A percentile compares a stretch with the other conserved stretches of the same genome.
phyloP scores from a whole-genome alignment of 306 rosid species.

The Sechiopsis laciniata region DNA sequence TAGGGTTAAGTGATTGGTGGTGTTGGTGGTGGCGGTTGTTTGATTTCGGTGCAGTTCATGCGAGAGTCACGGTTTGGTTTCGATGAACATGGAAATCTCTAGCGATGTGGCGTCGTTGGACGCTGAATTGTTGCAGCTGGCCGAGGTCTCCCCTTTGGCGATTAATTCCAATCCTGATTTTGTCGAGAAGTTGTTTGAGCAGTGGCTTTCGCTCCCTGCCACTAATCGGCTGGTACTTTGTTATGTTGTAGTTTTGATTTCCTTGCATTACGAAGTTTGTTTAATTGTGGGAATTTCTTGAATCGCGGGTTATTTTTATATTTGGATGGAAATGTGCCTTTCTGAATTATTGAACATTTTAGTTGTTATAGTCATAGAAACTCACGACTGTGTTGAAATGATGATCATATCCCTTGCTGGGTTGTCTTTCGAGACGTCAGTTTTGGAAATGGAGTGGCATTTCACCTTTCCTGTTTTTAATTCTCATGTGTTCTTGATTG shows the following conservation, averaged over 20 bases:
- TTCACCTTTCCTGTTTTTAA: neutral
- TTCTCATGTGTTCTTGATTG: neutral
- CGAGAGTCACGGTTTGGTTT: too few species aligned
- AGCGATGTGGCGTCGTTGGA: conserved; percentile 74
- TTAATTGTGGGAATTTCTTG: conserved; percentile 4
- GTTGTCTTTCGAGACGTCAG: neutral
- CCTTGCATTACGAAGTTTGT: neutral
- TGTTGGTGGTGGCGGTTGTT: conserved; percentile 27
- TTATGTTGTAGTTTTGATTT: neutral
- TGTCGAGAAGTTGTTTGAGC: conserved; percentile 73
- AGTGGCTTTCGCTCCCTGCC: conserved; percentile 91
- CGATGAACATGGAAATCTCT: conserved; percentile 71
- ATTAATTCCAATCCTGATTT: conserved; percentile 67
- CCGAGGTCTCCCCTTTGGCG: conserved; percentile 68
- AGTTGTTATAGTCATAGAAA: neutral
- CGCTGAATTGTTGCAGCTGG: conserved; percentile 82
- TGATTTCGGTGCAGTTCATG: conserved; percentile 32
- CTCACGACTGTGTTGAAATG: neutral
- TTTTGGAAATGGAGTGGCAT: neutral
- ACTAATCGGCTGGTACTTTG: conserved; percentile 73
- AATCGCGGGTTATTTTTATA: neutral
- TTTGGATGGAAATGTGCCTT: neutral
- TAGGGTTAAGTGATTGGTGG: conserved; percentile 9
- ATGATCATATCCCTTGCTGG: neutral
- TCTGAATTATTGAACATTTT: neutral